Evolutionary conservation across 2,329 filamentous ascomycete genomes (phyloP).

Genomic region (Colletotrichum limetticola): DNA sequence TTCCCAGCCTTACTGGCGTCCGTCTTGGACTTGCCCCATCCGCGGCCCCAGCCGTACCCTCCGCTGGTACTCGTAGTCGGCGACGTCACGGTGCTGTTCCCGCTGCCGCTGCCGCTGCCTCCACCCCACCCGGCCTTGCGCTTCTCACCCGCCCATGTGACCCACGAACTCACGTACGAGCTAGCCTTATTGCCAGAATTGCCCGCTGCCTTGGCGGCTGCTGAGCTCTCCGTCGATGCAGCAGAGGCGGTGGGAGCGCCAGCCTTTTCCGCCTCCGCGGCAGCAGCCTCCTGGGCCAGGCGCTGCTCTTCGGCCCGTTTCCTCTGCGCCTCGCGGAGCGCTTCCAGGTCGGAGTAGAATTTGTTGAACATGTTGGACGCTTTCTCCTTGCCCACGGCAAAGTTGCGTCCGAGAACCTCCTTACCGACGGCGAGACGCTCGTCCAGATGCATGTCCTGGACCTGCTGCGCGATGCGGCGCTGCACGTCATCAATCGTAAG

Average conservation of each 20-base stretch:
- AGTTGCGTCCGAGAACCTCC: conserved; percentile 87
- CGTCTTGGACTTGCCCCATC: conserved; percentile 40
- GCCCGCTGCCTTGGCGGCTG: conserved; percentile 54
- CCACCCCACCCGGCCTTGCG: conserved; percentile 61
- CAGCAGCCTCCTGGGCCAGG: conserved; percentile 42
- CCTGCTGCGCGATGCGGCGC: conserved; percentile 87
- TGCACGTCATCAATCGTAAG: conserved; percentile 96
- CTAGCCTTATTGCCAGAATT: conserved; percentile 66
- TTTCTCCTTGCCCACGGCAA: conserved; percentile 89
- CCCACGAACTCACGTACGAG: conserved; percentile 76
- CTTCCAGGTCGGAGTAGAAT: conserved; percentile 90
- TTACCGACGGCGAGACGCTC: conserved; percentile 86
- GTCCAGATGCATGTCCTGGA: conserved; percentile 93
- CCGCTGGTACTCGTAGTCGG: conserved; percentile 13
- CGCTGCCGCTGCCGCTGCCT: conserved; percentile 18
- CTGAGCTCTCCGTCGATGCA: conserved; percentile 34
- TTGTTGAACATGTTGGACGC: conserved; percentile 88
- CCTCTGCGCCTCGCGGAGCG: conserved; percentile 58
- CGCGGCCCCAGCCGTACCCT: conserved; percentile 46
- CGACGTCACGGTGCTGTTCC: not conserved
- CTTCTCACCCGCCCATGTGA: conserved; percentile 80
- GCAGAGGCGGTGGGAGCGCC: conserved; percentile 37
- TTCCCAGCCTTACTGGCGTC: conserved; percentile 19
- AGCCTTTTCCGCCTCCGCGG: conserved; percentile 34
- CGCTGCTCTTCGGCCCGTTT: conserved; percentile 52